phyloP scores from a whole-genome alignment of 2,329 filamentous ascomycete genomes.

The Apiospora aurea region DNA sequence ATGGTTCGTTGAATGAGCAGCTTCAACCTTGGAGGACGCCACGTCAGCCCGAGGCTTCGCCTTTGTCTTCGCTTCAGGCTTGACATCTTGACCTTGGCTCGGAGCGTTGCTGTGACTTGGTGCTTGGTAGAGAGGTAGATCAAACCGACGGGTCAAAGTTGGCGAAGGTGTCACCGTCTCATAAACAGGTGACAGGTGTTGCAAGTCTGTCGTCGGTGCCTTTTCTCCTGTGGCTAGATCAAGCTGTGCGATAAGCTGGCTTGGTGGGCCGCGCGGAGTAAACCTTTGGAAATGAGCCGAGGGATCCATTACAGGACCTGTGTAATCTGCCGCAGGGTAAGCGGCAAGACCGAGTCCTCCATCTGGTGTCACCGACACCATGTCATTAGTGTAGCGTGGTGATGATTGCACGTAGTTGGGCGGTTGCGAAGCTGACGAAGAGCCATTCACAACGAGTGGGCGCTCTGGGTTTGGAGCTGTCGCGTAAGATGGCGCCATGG shows the following conservation, averaged over 20 bases:
- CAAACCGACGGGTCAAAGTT: conserved; percentile 62
- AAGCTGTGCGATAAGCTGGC: conserved; percentile 59
- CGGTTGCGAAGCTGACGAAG: conserved; percentile 33
- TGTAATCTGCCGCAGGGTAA: conserved; percentile 38
- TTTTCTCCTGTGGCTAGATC: conserved; percentile 61
- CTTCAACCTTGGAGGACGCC: conserved; percentile 34
- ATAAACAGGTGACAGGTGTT: conserved; percentile 75
- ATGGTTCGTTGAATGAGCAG: conserved; percentile 34
- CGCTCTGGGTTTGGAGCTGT: conserved; percentile 45
- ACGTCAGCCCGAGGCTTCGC: conserved; percentile 38
- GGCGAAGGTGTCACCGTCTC: conserved; percentile 77
- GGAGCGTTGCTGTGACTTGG: conserved; percentile 26
- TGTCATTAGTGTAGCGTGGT: conserved; percentile 38
- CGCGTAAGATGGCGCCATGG: conserved; percentile 34
- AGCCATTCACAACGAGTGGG: conserved; percentile 62
- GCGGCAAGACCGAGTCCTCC: conserved; percentile 30
- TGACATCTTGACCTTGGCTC: conserved; percentile 32
- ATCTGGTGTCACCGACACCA: conserved; percentile 38
- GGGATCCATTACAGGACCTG: conserved; percentile 21
- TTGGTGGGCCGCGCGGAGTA: conserved; percentile 52
- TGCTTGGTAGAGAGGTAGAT: conserved; percentile 44
- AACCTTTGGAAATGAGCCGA: conserved; percentile 35
- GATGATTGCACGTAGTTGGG: conserved; percentile 29
- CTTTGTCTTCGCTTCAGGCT: conserved; percentile 37
- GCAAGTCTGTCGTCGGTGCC: conserved; percentile 50